Conservation (phyloP, 2,329 filamentous ascomycete genomes). For the Eutypella sp. region DNA sequence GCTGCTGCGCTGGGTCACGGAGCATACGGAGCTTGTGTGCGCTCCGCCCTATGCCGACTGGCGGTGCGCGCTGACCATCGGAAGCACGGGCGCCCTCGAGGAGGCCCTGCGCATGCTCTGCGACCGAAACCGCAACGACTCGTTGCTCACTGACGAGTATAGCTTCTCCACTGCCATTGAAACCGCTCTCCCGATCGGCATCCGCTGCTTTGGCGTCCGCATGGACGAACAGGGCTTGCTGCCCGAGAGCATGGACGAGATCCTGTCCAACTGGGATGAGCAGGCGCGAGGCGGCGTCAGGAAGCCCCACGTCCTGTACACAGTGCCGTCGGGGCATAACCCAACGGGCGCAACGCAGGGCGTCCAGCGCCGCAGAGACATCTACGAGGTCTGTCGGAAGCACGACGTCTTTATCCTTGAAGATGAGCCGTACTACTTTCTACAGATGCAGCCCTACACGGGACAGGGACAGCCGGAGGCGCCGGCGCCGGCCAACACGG, state of each 20-base stretch:
- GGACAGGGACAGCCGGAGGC: constrained; percentile 38
- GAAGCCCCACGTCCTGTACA: constrained; percentile 54
- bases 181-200: constrained; percentile 49
- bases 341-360: constrained; percentile 83
- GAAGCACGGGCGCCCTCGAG: constrained; percentile 82
- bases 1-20: constrained; percentile 83
- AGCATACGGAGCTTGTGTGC: constrained; percentile 91
- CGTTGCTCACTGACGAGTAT: constrained; percentile 82
- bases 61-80: constrained; percentile 76
- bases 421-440: constrained; percentile 92
- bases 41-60: constrained; percentile 87
- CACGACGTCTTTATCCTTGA: constrained; percentile 86
- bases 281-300: constrained; percentile 34
- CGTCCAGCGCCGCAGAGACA: constrained; percentile 57
- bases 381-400: constrained; percentile 76
- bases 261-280: constrained; percentile 48
- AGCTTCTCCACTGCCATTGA: constrained; percentile 73
- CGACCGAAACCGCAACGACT: constrained; percentile 63
- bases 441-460: constrained; percentile 78
- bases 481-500: constrained; percentile 55
- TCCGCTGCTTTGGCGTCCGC: constrained; percentile 44
- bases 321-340: constrained; percentile 76
- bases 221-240: constrained; percentile 52
- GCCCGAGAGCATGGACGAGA: constrained; percentile 46
- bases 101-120: constrained; percentile 79